A percentile compares a stretch with the other conserved stretches of the same genome.
phyloP scores from a whole-genome alignment of 768 basidiomycete genomes.

The Tricholoma flavovirens region DNA sequence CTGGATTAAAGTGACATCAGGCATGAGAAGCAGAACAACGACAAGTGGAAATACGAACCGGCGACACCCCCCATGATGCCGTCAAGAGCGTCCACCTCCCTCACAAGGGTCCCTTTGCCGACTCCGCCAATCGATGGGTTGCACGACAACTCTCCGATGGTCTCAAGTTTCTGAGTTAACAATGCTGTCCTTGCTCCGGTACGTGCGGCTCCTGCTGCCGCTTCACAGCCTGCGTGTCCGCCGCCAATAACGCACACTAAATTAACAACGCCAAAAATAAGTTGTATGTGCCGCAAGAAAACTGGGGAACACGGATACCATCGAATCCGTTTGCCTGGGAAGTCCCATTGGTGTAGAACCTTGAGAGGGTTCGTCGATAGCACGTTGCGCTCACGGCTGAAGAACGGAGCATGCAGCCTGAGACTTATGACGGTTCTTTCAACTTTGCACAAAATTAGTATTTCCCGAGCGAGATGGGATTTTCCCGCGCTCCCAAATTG shows the following conservation, averaged over 20 bases:
- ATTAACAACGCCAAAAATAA: background rate
- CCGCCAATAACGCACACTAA: conserved; percentile 86
- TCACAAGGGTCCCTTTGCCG: conserved; percentile 87
- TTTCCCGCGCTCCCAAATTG: too few relatives aligned
- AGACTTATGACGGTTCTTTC: too few relatives aligned
- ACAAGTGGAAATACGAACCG: conserved; percentile 41
- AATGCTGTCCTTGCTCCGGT: conserved; percentile 77
- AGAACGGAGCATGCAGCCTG: background rate
- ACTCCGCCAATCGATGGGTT: conserved; percentile 92
- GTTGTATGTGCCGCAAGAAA: background rate
- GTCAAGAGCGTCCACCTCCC: conserved; percentile 87
- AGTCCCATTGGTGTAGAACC: background rate
- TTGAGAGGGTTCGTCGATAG: background rate
- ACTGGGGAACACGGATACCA: background rate
- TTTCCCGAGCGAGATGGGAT: too few relatives aligned
- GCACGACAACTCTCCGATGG: conserved; percentile 79
- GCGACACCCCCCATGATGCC: conserved; percentile 81
- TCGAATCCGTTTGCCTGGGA: background rate
- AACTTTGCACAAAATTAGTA: too few relatives aligned
- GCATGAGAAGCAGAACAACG: background rate
- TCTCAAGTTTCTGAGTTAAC: conserved; percentile 76
- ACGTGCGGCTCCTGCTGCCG: conserved; percentile 80
- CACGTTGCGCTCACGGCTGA: background rate
- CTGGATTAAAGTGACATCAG: conserved; percentile 29
- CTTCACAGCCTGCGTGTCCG: conserved; percentile 92